phyloP scores from a whole-genome alignment of 345 rosid species.

The Streptanthus diversifolius region DNA sequence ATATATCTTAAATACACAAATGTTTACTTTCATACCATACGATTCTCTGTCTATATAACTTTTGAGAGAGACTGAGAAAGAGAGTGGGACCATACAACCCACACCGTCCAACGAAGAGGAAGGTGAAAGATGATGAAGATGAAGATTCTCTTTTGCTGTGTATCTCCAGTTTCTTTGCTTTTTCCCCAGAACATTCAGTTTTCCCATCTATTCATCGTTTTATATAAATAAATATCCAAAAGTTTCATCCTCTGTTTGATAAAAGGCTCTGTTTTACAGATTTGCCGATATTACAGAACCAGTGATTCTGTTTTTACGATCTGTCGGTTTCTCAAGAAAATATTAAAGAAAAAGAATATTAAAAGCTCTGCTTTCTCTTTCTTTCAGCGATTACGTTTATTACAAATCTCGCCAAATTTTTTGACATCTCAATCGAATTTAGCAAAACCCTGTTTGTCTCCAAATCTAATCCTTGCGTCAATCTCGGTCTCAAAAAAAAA shows the following conservation, averaged over 20 bases:
- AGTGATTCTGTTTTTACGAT: neutral
- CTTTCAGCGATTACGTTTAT: neutral
- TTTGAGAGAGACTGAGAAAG: constrained; percentile 5
- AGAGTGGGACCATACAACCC: constrained; percentile 26
- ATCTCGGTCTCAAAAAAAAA: neutral
- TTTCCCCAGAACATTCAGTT: neutral
- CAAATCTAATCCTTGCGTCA: constrained; percentile 22
- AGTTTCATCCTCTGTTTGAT: neutral
- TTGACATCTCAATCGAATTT: constrained; percentile 29
- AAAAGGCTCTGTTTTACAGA: neutral
- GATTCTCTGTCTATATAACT: constrained; percentile 4
- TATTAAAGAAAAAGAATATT: neutral
- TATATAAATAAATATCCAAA: neutral
- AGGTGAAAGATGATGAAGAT: neutral
- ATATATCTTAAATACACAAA: constrained; percentile 1
- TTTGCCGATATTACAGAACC: neutral
- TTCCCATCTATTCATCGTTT: neutral
- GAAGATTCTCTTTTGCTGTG: neutral
- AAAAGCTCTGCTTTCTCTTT: constrained; percentile 11
- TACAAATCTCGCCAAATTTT: constrained; percentile 21
- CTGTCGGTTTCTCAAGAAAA: constrained; percentile 23
- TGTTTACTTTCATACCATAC: neutral
- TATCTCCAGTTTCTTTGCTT: neutral
- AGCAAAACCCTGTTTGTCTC: constrained; percentile 26
- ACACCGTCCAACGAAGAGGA: constrained; percentile 3